Conservation (phyloP, 768 basidiomycete genomes). For the Suillus lakei region DNA sequence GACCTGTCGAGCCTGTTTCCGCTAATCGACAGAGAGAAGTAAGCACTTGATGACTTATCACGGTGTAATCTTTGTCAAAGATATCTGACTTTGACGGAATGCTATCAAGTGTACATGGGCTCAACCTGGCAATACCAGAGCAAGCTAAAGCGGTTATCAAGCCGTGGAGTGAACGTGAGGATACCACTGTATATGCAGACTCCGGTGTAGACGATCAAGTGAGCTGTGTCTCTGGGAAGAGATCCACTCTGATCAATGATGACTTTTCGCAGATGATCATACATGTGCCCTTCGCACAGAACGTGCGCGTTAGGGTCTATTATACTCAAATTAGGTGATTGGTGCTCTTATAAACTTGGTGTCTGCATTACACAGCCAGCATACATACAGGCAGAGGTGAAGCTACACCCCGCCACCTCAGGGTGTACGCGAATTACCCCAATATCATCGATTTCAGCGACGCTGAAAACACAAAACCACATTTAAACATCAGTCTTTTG, state of each 20-base stretch:
- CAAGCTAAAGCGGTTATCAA: constrained; percentile 79
- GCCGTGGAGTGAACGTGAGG: constrained; percentile 80
- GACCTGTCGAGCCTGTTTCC: constrained; percentile 60
- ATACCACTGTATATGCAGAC: constrained; percentile 50
- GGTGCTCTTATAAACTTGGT: neutral
- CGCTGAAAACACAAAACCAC: constrained; percentile 68
- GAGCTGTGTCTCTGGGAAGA: constrained; percentile 14
- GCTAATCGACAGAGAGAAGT: constrained; percentile 73
- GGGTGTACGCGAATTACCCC: constrained; percentile 74
- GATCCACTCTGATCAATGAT: neutral
- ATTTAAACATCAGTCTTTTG: constrained; percentile 69
- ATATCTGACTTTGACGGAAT: constrained; percentile 9
- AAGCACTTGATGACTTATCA: constrained; percentile 30
- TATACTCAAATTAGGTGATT: constrained; percentile 74
- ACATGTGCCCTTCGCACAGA: constrained; percentile 80
- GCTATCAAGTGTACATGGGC: constrained; percentile 67
- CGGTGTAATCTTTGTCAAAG: neutral
- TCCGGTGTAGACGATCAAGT: constrained; percentile 90
- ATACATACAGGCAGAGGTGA: constrained; percentile 70
- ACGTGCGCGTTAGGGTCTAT: constrained; percentile 77
- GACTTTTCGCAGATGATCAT: constrained; percentile 63
- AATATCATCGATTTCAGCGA: constrained; percentile 81
- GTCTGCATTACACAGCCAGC: neutral
- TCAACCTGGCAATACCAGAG: constrained; percentile 83
- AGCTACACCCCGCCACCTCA: constrained; percentile 71